Percentiles rank a stretch among this genome's conserved stretches.
phyloP scores from a whole-genome alignment of 2,329 filamentous ascomycete genomes.

The Colletotrichum noveboracense region DNA sequence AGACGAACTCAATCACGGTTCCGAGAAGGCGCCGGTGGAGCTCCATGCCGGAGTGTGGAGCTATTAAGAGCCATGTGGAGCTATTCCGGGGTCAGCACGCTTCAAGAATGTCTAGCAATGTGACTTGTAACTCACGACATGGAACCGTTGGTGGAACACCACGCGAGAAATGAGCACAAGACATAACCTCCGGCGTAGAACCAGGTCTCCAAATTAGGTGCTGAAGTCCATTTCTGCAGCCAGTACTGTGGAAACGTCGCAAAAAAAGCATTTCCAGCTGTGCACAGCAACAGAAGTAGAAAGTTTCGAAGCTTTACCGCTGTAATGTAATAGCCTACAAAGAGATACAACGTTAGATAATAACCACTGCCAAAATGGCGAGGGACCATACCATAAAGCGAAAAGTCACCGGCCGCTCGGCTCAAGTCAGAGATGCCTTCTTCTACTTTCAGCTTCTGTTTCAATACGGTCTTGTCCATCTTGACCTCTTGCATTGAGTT shows the following conservation, averaged over 20 bases:
- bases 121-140: neutral
- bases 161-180: neutral
- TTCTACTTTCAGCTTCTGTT: neutral
- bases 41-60: neutral
- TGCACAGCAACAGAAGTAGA: slow-evolving; percentile 5
- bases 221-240: slow-evolving; percentile 15
- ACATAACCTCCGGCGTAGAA: slow-evolving; percentile 4
- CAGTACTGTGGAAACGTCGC: slow-evolving; percentile 12
- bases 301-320: neutral
- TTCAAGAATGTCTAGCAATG: neutral
- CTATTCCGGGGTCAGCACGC: neutral
- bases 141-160: neutral
- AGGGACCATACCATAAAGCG: neutral
- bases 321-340: neutral
- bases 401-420: neutral
- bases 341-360: neutral
- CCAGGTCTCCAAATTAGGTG: neutral
- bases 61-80: neutral
- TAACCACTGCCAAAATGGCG: fast-evolving
- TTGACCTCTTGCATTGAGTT: neutral
- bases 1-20: neutral
- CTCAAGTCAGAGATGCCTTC: neutral
- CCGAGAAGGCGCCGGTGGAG: slow-evolving; percentile 5
- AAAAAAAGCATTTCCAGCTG: neutral
- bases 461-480: neutral